These are phyloP conservation scores for Epichloe uncinata DNA, from an alignment of 2,329 filamentous ascomycete genomes.

Conservation along the genomic window DNA sequence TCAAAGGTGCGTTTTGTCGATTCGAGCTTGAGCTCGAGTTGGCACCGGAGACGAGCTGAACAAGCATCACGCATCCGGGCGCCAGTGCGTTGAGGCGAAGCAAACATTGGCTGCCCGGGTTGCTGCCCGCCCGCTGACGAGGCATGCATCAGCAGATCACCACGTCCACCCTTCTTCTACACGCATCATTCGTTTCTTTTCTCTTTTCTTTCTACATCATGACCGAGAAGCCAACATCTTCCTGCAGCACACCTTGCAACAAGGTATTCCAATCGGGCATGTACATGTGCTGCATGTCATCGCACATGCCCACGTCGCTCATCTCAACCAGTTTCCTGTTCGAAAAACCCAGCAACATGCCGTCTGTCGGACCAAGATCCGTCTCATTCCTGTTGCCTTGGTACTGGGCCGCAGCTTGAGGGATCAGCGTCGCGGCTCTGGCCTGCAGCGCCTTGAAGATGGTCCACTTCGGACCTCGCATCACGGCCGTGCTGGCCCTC, in stretches of 20 bases:
- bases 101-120: too few relatives aligned
- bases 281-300: conserved; percentile 8
- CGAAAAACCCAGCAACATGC: neutral
- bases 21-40: too few relatives aligned
- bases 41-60: too few relatives aligned
- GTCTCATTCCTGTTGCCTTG: neutral
- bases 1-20: too few relatives aligned
- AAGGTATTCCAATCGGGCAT: conserved; percentile 17
- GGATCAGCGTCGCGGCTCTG: conserved; percentile 15
- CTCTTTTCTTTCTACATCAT: neutral
- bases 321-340: neutral
- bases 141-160: too few relatives aligned
- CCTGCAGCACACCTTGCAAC: conserved; percentile 17
- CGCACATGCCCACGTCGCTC: neutral
- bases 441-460: conserved; percentile 18
- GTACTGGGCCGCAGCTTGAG: conserved; percentile 1
- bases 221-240: conserved; percentile 12
- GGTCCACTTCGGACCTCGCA: conserved; percentile 17
- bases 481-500: neutral
- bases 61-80: too few relatives aligned
- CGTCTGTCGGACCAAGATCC: neutral
- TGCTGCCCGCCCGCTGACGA: too few relatives aligned
- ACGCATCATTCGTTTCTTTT: neutral
- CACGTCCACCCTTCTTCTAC: too few relatives aligned
- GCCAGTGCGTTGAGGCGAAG: too few relatives aligned